Evolutionary conservation across 164 flowering plant genomes (phyloP).

Genomic region (Tinospora cordifolia): DNA sequence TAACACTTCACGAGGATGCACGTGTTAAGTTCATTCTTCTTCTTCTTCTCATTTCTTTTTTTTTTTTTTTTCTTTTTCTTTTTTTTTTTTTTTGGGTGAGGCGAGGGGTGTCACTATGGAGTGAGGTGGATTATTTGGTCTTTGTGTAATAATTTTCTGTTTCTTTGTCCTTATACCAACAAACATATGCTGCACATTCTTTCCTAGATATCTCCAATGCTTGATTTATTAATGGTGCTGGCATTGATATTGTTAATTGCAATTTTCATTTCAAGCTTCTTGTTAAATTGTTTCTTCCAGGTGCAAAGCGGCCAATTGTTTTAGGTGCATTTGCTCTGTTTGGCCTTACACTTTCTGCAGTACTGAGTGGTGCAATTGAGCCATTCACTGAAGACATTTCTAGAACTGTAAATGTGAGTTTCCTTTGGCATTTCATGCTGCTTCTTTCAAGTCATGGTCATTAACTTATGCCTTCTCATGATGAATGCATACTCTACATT

Average conservation of each 20-base stretch:
- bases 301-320: conserved; percentile 49
- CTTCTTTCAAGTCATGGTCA: not conserved
- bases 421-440: not conserved
- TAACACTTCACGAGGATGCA: no score
- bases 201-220: not conserved
- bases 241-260: not conserved
- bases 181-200: not conserved
- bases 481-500: no score
- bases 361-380: conserved; percentile 47
- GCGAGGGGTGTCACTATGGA: no score
- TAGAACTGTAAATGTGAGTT: conserved; percentile 81
- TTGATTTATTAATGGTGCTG: not conserved
- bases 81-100: no score
- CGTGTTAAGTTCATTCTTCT: no score
- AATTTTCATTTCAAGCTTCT: conserved; percentile 3
- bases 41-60: no score
- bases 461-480: not conserved
- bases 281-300: conserved; percentile 25
- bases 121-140: no score
- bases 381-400: conserved; percentile 70
- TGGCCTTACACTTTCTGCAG: conserved; percentile 51
- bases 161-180: no score
- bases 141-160: no score
- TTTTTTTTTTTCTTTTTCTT: no score
- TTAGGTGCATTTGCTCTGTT: conserved; percentile 38